Base-by-base conservation (phyloP, 1,139 yeast genomes). In the Taphrina wiesneri region DNA sequence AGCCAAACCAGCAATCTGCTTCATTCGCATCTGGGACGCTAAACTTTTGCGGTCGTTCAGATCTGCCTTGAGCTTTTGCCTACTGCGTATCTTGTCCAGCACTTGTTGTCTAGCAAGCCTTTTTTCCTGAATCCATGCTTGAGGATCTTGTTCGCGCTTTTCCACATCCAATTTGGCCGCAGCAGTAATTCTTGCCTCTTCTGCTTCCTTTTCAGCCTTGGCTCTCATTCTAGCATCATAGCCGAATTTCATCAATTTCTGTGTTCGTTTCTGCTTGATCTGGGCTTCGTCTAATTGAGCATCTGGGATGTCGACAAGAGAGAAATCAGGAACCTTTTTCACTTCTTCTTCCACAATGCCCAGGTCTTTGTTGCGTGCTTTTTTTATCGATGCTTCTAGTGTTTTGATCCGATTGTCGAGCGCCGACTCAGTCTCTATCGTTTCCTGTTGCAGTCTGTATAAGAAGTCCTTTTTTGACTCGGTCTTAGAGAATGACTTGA, bases 11-110 rank as follows among this genome's bases (percentile, higher is more conserved):
- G 98, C 96, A 65, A 93, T 86, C 70, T 85, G 88, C 74, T 88
- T 90, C 98, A 93, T 92, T 72, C 98, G 81, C 76, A 87, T 85
- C 77, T 92, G 98, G 1, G 96, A 91, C 23, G 97, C 97, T 68
- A 84, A 85, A 3, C 97, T 90, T 75, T 91, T 91, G 71, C 98
- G 81, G 77, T 92, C 96, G 71, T 86, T 86, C 74, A 93, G 82
- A 57, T 93, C 96, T 21, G 66, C 69, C 30, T 67, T 63, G 45
- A 67, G 46, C 45, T 54, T 67, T 36, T 56, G 65, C 19, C 67
- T 47, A 21, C 63, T 67, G 26, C 49, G 56, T 28, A 67, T 63
- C 49, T 51, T 62, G 11, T 67, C 63, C 32, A 89, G 81, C 11
- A 89, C 77, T 30, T 75, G 79, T 19, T 84, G 83, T 62, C 93